Evolutionary conservation across 202 grass and related monocot species (phyloP).

Genomic region (Digitaria exilis): DNA sequence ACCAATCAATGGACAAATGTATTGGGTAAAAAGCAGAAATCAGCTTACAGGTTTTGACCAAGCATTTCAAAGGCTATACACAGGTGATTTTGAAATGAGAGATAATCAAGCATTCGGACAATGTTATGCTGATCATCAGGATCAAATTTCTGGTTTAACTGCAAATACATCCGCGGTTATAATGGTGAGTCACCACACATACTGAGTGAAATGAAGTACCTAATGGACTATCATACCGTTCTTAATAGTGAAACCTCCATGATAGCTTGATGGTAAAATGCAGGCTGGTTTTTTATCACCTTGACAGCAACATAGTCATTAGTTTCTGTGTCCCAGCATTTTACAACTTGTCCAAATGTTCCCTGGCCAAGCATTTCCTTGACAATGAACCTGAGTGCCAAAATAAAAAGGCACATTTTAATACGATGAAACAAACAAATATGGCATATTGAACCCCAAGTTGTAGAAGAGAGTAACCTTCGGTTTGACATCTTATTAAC

Average conservation of each 20-base stretch:
- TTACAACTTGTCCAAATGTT: constrained; percentile 95
- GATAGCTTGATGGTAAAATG: constrained; percentile 84
- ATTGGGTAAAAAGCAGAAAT: constrained; percentile 20
- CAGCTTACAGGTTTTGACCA: constrained; percentile 91
- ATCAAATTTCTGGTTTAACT: constrained; percentile 91
- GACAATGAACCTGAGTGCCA: constrained; percentile 71
- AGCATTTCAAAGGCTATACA: constrained; percentile 99
- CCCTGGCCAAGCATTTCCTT: constrained; percentile 99
- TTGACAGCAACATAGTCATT: constrained; percentile 89
- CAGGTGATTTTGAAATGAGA: constrained; percentile 80
- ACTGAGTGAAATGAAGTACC: constrained; percentile 29
- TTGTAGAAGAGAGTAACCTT: constrained; percentile 59
- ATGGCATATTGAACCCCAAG: neutral
- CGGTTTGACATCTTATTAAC: constrained; percentile 70
- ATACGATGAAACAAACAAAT: constrained; percentile 32
- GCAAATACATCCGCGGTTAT: constrained; percentile 43
- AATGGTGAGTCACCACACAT: constrained; percentile 23
- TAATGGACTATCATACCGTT: constrained; percentile 58
- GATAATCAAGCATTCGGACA: constrained; percentile 93
- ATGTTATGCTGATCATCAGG: constrained; percentile 93
- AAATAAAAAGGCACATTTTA: constrained; percentile 42
- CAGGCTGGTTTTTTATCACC: constrained; percentile 99
- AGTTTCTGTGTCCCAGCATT: constrained; percentile 84
- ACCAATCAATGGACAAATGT: constrained; percentile 2
- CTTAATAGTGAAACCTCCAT: constrained; percentile 82